Evolutionary conservation across 1,139 yeast genomes (phyloP), one percentile per base, ranked within the genome.

Genomic region (Hansenula sp.): DNA sequence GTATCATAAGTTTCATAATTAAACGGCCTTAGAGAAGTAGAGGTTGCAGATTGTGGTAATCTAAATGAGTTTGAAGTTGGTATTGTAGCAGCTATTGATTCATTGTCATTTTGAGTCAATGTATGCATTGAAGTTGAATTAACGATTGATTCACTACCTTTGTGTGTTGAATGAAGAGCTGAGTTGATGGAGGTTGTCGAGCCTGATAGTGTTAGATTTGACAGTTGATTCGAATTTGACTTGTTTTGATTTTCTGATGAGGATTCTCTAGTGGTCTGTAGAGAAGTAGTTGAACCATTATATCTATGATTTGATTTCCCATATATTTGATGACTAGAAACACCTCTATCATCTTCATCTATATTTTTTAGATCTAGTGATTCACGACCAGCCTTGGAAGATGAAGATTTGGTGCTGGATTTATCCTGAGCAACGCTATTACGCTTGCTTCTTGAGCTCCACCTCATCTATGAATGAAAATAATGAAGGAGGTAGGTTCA

Each of bases 1-100:
- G 54, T 36, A 54, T 76, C 74, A 41, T 66, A 70, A 38, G 61
- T 66, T 4, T 62, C 66, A 18, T 52, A 52, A 24, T 57, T 61
- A 38, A 55, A 55, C 3, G 60, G 59, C 35, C 46, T 51, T 2
- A 17, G 4, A 19, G 46, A 21, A 13, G 47, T 40, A 2, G 53
- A 40, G 5, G 42, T 36, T 25, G 12, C 40, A 38, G 40, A 32
- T 10, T 12, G 47, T 33, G 32, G 12, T 16, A 36, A 10, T 36
- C 18, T 36, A 24, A 18, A 36, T 11, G 38, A 36, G 11, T 6
- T 27, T 8, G 38, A 27, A 10, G 29, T 6, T 9, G 29, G 18
- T 11, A 36, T 16, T 3, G 16, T 27, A 10, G 12, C 18, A 4
- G 33, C 12, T 13, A 36, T 36, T 28, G 38, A 28, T 28, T 28